Base-by-base conservation (phyloP, 2,329 filamentous ascomycete species). In the Intubia oerlemansii region DNA sequence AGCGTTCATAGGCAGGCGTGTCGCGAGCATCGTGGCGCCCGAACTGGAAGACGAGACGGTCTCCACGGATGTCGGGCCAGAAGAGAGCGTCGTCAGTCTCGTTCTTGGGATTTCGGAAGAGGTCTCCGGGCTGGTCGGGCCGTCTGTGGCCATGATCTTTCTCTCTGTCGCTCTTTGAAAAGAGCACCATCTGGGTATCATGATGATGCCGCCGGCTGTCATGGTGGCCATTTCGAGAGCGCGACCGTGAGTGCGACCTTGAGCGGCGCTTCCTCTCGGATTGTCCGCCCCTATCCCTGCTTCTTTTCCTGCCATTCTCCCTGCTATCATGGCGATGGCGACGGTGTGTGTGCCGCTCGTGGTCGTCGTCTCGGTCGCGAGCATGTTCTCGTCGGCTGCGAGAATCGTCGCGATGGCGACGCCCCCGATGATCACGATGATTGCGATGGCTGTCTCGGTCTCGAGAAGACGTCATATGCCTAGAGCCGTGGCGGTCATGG, bases 31-130 rank as follows among this genome's bases (percentile, higher is more conserved):
- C 70, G 22, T 77, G 59, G 17, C 66, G 62, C 2, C 78, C 79
- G 45, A 84, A 93, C 16, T 62, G 62, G 25, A 75, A 48, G 38
- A 88, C 81, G 27, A 81, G 61, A 5, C 61, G 54, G 41, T 95
- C 85, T 0, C 85, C 84, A 42, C 68, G 70, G 24, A 56, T 66
- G 48, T 95, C 85, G 29, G 78, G 42, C 25, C 66, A 41, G 44
- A 66, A 84, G 4, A 60, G 43, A 22, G 40, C 32, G 19, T 39
- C 31, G 13, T 34, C 29, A 12, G 17, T 29, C 14, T 33, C 31
- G 14, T 8, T 12, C 4, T 12, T 11, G 12, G 32, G 17, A 14
- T 32, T 29, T 14, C 31, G 18, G 16, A 22, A 17, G n/a, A 27
- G 11, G 12, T 32, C 34, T 4, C 29, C 16, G 10, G 9, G 10